Base-by-base conservation (phyloP, 179 eudicot genomes). In the Heliamphora pulchella region DNA sequence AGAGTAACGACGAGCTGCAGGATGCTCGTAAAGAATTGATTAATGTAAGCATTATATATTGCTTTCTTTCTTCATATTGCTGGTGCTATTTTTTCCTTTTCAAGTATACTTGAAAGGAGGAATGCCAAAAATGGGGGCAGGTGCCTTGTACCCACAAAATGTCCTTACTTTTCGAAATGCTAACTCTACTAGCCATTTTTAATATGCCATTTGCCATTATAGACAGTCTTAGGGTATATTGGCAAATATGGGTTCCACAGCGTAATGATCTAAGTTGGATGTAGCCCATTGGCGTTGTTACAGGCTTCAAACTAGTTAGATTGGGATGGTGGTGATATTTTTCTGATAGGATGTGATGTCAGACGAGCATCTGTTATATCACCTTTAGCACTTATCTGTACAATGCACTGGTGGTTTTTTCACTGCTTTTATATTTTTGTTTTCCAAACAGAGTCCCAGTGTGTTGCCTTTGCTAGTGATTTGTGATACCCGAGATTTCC, bases 1-100 rank as follows among this genome's bases (percentile, higher is more conserved):
- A 86, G 86, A 90, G 91, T 86, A 93, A 95, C 66, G 96, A 90
- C 43, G 97, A 95, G 84, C 85, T 95, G 82, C 94, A 88, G 82
- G 92, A 89, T 47, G 95, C 98, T 72, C 97, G 98, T 46, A 87
- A 89, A 83, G 93, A 85, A 81, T 80, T 93, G 83, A 82, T 95
- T 75, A 83, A 80, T 75, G 98, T 93, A 89, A 82, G 92, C 80
- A 39, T 41, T 65, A 58, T 70, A 17, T 80, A 20, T 77, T 39
- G 20, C 47, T 48, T 8, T 68, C 11, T 5, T 76, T 13, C 44
- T 20, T 57, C 67, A 9, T 41, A 13, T 68, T 51, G 55, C 3
- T 1, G 6, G 72, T 77, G 44, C 18, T 64, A 5, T 22, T 22
- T 22, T 14, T 63, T 14, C 3, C 8, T 64, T 41, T 64, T 41